Evolutionary conservation across 768 basidiomycete genomes (phyloP).

Genomic region (Scleroderma bovista): DNA sequence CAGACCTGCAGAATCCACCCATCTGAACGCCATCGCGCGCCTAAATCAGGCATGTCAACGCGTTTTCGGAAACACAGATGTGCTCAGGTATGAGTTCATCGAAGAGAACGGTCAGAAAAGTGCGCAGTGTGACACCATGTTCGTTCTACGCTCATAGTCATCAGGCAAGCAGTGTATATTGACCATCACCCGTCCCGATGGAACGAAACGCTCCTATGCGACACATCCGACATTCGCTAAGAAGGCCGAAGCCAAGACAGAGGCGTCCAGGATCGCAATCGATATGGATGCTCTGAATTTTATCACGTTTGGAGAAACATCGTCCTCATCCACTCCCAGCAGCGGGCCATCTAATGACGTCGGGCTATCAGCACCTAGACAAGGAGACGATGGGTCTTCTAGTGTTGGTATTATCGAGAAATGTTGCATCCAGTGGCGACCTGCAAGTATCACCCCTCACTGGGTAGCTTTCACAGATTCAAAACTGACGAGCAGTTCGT

Average conservation of each 20-base stretch:
- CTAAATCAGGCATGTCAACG: constrained; percentile 41
- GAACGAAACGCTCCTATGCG: constrained; percentile 46
- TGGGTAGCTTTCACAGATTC: constrained; percentile 49
- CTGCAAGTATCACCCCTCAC: constrained; percentile 42
- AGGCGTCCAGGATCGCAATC: constrained; percentile 49
- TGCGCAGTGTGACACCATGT: constrained; percentile 14
- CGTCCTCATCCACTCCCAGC: constrained; percentile 20
- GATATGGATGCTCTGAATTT: constrained; percentile 59
- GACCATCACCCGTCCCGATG: constrained; percentile 53
- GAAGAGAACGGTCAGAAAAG: constrained; percentile 35
- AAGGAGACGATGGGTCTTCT: constrained; percentile 3
- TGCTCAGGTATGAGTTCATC: constrained; percentile 43
- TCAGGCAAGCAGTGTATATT: constrained; percentile 57
- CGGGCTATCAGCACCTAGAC: neutral
- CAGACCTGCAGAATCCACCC: constrained; percentile 2
- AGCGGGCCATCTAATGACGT: constrained; percentile 1
- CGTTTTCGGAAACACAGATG: constrained; percentile 35
- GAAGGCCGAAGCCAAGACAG: constrained; percentile 49
- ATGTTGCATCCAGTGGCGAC: constrained; percentile 52
- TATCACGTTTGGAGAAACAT: constrained; percentile 40
- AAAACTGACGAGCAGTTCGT: constrained; percentile 41
- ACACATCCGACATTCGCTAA: constrained; percentile 40
- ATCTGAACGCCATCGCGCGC: constrained; percentile 24
- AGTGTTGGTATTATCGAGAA: constrained; percentile 42
- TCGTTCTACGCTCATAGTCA: constrained; percentile 2